These are phyloP conservation scores for grape (Vitis vinifera) DNA, from an alignment of 164 flowering plant species.

Conservation along the genomic window ASM3070453v1 NC_081809.1:4837001-4837500, in stretches of 20 bases:
- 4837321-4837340: too few relatives aligned
- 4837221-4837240: constrained; percentile 22
- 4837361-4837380: constrained; percentile 22
- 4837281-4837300: background rate
- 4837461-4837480: too few relatives aligned
- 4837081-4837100: constrained; percentile 20
- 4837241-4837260: constrained; percentile 31
- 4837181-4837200: constrained; percentile 23
- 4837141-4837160: constrained; percentile 22
- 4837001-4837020: constrained; percentile 26
- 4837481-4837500: too few relatives aligned
- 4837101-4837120: constrained; percentile 25
- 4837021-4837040: constrained; percentile 23
- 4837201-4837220: constrained; percentile 28
- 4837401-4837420: constrained; percentile 60
- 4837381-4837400: constrained; percentile 49
- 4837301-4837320: too few relatives aligned
- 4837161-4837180: constrained; percentile 22
- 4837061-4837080: constrained; percentile 47
- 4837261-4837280: constrained; percentile 29
- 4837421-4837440: constrained; percentile 56
- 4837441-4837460: background rate
- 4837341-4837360: background rate
- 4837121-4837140: constrained; percentile 37
- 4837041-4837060: constrained; percentile 44